Evolutionary conservation across 2,329 filamentous ascomycete species (phyloP).

Genomic region (Beauveria rudraprayagi): DNA sequence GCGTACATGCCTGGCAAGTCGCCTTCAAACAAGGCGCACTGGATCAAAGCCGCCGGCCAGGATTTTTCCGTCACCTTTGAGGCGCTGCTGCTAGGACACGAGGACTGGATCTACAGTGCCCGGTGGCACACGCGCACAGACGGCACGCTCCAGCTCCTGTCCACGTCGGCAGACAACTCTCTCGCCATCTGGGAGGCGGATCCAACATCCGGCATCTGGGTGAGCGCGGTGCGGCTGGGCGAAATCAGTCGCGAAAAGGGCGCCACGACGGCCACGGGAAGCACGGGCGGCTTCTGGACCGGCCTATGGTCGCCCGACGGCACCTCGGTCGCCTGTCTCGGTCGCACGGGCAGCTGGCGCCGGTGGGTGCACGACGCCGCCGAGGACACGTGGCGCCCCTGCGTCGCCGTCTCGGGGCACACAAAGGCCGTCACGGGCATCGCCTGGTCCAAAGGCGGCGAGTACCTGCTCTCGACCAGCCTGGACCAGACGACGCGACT

Average conservation of each 20-base stretch:
- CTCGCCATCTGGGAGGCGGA: slow-evolving; percentile 90
- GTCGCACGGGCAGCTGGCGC: slow-evolving; percentile 89
- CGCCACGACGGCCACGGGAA: slow-evolving; percentile 91
- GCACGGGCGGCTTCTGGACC: slow-evolving; percentile 93
- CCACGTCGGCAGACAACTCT: slow-evolving; percentile 91
- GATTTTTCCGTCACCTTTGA: slow-evolving; percentile 86
- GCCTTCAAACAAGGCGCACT: slow-evolving; percentile 82
- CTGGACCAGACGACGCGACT: slow-evolving; percentile 89
- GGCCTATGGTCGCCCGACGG: slow-evolving; percentile 84
- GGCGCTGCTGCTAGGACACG: slow-evolving; percentile 85
- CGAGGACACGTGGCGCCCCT: slow-evolving; percentile 66
- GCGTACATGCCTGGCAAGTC: slow-evolving; percentile 59
- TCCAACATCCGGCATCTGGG: slow-evolving; percentile 76
- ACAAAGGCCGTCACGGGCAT: slow-evolving; percentile 73
- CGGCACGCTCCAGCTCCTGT: slow-evolving; percentile 63
- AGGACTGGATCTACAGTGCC: slow-evolving; percentile 96
- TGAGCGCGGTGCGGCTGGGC: slow-evolving; percentile 75
- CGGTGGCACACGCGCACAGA: slow-evolving; percentile 55
- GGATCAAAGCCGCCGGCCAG: slow-evolving; percentile 51
- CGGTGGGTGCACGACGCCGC: slow-evolving; percentile 61
- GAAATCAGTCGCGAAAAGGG: slow-evolving; percentile 94
- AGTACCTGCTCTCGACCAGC: slow-evolving; percentile 81
- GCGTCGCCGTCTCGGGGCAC: slow-evolving; percentile 74
- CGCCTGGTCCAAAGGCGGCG: slow-evolving; percentile 73
- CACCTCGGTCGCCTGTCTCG: slow-evolving; percentile 67